phyloP scores from a whole-genome alignment of 2,329 filamentous ascomycete species.

The Aspergillus pseudoterreus region DNA sequence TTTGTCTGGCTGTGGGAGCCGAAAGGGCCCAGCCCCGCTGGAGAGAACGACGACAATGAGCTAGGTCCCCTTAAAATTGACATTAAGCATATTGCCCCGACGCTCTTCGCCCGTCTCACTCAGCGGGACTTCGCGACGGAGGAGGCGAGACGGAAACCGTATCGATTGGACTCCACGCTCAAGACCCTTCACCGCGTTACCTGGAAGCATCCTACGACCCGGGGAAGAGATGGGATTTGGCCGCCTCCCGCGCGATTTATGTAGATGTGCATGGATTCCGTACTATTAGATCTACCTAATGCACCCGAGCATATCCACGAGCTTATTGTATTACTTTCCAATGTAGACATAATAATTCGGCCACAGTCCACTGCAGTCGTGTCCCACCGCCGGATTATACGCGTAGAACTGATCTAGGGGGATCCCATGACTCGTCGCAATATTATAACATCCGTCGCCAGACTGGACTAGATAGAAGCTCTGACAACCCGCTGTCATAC shows the following conservation, averaged over 20 bases:
- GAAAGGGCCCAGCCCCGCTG: neutral
- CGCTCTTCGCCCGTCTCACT: neutral
- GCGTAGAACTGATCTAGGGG: conserved; percentile 19
- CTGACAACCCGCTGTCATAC: neutral
- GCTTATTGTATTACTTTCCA: neutral
- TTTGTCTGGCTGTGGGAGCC: neutral
- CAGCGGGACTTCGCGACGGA: neutral
- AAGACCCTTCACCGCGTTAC: neutral
- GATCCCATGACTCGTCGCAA: conserved; percentile 20
- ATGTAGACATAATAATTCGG: conserved; percentile 2
- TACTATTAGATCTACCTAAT: neutral
- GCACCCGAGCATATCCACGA: neutral
- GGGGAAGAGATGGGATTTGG: neutral
- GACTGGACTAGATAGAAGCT: neutral
- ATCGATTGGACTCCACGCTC: neutral
- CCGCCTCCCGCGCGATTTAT: neutral
- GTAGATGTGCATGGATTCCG: neutral
- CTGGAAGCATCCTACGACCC: neutral
- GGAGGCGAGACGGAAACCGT: neutral
- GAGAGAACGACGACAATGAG: neutral
- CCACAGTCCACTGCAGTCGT: neutral
- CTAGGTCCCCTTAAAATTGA: neutral
- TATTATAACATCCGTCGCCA: conserved; percentile 20
- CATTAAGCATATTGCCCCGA: neutral
- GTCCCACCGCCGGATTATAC: conserved; percentile 21